Base-by-base conservation (phyloP, 192 early-diverging fungal species). In the Mortierella claussenii region DNA sequence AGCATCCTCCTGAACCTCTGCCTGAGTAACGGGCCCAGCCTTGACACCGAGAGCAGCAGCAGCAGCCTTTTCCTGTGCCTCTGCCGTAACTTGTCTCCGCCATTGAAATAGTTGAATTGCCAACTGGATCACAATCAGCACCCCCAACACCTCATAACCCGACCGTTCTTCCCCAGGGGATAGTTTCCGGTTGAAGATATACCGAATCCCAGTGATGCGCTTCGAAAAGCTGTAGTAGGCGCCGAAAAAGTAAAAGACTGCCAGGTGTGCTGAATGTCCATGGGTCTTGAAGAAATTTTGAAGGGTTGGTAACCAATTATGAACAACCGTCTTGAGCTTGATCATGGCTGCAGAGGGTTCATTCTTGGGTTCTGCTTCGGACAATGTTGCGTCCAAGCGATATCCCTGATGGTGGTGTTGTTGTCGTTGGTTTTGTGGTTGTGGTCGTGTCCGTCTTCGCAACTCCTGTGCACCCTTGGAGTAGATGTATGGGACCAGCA, bases 171-270 rank as follows among this genome's bases (percentile, higher is more conserved):
- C 94, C 21, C 89, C 86, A 28, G 86, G 89, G 8, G 88, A 79
- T 49, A 94, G 80, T 67, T 89, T 85, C 24, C 95, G 89, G 20
- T 90, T 87, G 64, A 96, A 91, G 37, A 93, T 90, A 67, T 96
- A 97, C 31, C 93, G 89, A 32, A 95, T 86, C 1, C 93, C 89
- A 7, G 90, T 73, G 23, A 94, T 33, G 18, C 96, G 86, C 66
- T 96, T 95, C 0, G 96, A 88, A 31, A 96, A 58, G 36, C 85
- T 80, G 65, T 98, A 96, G 67, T 91, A 95, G 0, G 89, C 83
- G 17, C 95, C 94, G 55, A 84, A 78, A 68, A 97, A 92, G 75
- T 98, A 98, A 81, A 98, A 98, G 20, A 95, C 62, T 4, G 90
- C 93, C 61, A 97, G 65, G 64, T 98, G 97, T 21, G 90, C 58